phyloP scores from a whole-genome alignment of 495 filamentous ascomycete species.

The Mytilinidion resinicola region DNA sequence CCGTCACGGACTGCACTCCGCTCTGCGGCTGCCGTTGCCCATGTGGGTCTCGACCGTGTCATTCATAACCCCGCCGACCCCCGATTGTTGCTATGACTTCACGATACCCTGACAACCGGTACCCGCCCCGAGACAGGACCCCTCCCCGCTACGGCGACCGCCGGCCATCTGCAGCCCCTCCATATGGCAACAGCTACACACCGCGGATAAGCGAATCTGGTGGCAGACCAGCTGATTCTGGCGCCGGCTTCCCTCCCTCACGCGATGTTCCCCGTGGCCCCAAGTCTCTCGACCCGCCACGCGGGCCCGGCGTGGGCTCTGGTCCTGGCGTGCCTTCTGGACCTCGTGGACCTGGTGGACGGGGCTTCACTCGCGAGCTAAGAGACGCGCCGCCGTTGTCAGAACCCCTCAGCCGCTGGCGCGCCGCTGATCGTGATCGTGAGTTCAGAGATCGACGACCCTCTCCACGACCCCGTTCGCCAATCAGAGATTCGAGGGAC shows the following conservation, averaged over 20 bases:
- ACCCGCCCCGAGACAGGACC: slow-evolving; percentile 18
- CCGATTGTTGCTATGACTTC: slow-evolving; percentile 17
- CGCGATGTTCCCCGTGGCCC: slow-evolving; percentile 22
- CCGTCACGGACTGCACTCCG: not conserved
- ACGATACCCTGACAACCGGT: slow-evolving; percentile 21
- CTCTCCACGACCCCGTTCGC: slow-evolving; percentile 40
- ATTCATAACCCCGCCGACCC: not conserved
- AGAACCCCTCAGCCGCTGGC: slow-evolving; percentile 10
- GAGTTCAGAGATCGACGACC: slow-evolving; percentile 43
- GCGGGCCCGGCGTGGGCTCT: slow-evolving; percentile 3
- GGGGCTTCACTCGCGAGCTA: slow-evolving; percentile 13
- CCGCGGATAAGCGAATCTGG: slow-evolving; percentile 11
- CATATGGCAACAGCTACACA: slow-evolving; percentile 16
- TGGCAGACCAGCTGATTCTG: slow-evolving; percentile 12
- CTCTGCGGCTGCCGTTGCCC: slow-evolving; percentile 11
- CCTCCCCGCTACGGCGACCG: slow-evolving; percentile 19
- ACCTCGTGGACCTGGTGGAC: slow-evolving; percentile 19
- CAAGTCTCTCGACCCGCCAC: slow-evolving; percentile 14
- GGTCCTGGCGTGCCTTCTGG: slow-evolving; percentile 18
- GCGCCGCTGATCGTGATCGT: slow-evolving; percentile 14
- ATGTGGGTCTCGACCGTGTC: slow-evolving; percentile 8
- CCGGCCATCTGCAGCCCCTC: slow-evolving; percentile 6
- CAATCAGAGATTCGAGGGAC: slow-evolving; percentile 32
- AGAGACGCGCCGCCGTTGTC: slow-evolving; percentile 33
- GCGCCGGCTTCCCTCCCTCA: slow-evolving; percentile 1